Conservation (phyloP, 1,284 basidiomycete species). For the Ceratobasidium sp. region DNA sequence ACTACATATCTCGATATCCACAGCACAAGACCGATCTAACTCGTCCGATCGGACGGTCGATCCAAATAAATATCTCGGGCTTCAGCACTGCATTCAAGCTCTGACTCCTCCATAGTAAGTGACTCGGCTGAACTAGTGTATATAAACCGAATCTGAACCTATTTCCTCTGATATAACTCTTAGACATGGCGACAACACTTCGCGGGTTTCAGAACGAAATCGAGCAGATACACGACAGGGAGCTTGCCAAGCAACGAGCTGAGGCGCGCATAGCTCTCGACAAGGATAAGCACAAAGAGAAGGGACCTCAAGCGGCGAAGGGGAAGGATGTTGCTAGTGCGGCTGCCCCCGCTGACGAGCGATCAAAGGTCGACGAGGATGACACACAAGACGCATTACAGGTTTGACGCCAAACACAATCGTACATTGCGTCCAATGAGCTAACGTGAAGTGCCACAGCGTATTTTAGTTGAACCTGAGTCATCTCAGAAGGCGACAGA, state of each 20-base stretch:
- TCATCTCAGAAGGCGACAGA: conserved; percentile 26
- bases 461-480: conserved; percentile 19
- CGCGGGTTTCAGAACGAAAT: conserved; percentile 46
- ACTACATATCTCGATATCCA: not conserved
- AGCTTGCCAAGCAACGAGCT: conserved; percentile 41
- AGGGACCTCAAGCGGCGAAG: conserved; percentile 13
- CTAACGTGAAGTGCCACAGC: not conserved
- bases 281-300: conserved; percentile 45
- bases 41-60: not conserved
- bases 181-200: conserved; percentile 41
- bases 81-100: conserved; percentile 26
- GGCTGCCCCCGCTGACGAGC: not conserved
- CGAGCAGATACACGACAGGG: conserved; percentile 45
- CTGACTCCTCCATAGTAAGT: conserved; percentile 36
- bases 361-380: conserved; percentile 42
- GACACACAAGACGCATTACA: conserved; percentile 30
- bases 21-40: not conserved
- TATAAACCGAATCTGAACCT: conserved; percentile 3
- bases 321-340: conserved; percentile 27
- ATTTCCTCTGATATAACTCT: not conserved
- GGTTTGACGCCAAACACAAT: not conserved
- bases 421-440: not conserved
- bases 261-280: conserved; percentile 34
- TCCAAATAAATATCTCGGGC: conserved; percentile 18
- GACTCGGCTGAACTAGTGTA: conserved; percentile 18